Percentiles rank a stretch among this genome's conserved stretches.
Conservation (phyloP, 2,329 filamentous ascomycete genomes). For the Pestalotiopsis sp. region DNA sequence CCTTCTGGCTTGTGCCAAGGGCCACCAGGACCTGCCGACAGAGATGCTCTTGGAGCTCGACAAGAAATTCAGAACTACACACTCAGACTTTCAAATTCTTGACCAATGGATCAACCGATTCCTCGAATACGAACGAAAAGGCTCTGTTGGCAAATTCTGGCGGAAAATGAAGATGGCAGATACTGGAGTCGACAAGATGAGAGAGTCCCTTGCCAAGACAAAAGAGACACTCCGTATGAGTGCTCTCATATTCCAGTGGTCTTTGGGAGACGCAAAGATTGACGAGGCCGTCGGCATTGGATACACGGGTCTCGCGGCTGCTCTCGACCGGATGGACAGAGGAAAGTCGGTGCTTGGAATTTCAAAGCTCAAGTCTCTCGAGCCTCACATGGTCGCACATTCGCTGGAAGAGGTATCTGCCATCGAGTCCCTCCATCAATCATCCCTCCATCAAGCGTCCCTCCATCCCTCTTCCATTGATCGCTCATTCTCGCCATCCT, state of each 20-base stretch:
- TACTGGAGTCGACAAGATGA: constrained; percentile 64
- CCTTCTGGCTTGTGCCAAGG: constrained; percentile 55
- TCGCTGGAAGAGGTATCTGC: constrained; percentile 21
- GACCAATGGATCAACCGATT: constrained; percentile 65
- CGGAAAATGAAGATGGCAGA: constrained; percentile 63
- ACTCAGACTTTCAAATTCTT: constrained; percentile 64
- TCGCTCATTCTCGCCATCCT: constrained; percentile 10
- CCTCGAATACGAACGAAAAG: constrained; percentile 64
- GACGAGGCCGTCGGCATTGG: constrained; percentile 67
- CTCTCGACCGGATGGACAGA: constrained; percentile 55
- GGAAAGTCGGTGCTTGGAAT: constrained; percentile 27
- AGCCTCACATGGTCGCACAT: constrained; percentile 20
- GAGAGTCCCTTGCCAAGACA: constrained; percentile 57
- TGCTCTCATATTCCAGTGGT: constrained; percentile 67
- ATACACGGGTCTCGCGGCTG: constrained; percentile 68
- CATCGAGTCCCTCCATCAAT: constrained; percentile 1
- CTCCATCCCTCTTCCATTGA: background rate
- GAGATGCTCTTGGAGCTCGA: constrained; percentile 68
- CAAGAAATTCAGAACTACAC: constrained; percentile 63
- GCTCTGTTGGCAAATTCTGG: constrained; percentile 63
- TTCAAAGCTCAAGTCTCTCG: constrained; percentile 32
- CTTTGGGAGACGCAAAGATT: constrained; percentile 58
- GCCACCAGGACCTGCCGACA: constrained; percentile 54
- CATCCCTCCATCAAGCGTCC: background rate
- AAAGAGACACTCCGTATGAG: constrained; percentile 66